Conservation (phyloP, 768 basidiomycete species). For the Boletus sp. region DNA sequence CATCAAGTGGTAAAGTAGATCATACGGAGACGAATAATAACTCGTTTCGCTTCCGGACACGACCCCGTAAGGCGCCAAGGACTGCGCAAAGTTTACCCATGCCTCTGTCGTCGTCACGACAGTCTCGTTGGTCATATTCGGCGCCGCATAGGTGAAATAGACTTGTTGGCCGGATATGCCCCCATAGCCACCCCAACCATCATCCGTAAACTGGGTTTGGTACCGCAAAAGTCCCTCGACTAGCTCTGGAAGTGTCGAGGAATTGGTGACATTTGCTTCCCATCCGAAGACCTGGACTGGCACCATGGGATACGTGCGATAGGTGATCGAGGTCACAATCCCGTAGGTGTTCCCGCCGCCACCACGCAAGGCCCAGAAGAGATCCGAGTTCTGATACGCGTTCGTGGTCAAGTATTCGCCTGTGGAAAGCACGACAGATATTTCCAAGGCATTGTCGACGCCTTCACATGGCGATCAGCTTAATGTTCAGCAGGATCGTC, state of each 20-base stretch:
- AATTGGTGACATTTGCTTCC: constrained; percentile 29
- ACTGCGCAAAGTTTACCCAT: constrained; percentile 27
- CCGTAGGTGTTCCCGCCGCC: constrained; percentile 49
- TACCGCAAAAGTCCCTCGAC: constrained; percentile 35
- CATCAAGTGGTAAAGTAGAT: constrained; percentile 15
- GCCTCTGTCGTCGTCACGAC: constrained; percentile 32
- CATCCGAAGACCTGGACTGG: constrained; percentile 33
- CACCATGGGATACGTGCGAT: constrained; percentile 38
- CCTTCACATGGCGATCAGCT: constrained; percentile 24
- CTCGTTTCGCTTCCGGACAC: constrained; percentile 27
- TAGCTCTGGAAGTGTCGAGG: constrained; percentile 26
- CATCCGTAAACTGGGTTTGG: constrained; percentile 36
- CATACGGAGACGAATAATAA: constrained; percentile 23
- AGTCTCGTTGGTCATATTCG: constrained; percentile 34
- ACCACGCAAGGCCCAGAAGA: constrained; percentile 54
- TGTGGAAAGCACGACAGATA: constrained; percentile 41
- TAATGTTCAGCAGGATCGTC: background rate
- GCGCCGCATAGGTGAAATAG: constrained; percentile 9
- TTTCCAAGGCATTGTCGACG: constrained; percentile 47
- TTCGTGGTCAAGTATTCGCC: constrained; percentile 42
- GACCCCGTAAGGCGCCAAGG: constrained; percentile 8
- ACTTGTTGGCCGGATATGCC: background rate
- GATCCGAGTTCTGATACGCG: constrained; percentile 37
- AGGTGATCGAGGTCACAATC: constrained; percentile 44
- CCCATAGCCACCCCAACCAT: constrained; percentile 45